phyloP scores from a whole-genome alignment of 1,139 yeast species.

The Zygosaccharomyces sapae region DNA sequence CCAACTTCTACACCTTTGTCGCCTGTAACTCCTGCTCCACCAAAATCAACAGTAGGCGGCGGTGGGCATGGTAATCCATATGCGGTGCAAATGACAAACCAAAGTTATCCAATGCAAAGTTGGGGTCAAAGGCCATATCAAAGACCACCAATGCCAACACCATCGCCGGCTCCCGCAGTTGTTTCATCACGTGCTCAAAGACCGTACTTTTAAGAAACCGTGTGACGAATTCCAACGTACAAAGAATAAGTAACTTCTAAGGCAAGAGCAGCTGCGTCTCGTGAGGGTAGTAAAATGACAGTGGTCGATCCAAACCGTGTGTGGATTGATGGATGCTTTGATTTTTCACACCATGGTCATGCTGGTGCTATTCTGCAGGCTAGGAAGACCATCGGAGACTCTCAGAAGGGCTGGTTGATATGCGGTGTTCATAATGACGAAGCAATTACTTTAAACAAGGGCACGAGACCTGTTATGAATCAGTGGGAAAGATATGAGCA shows the following conservation, averaged over 20 bases:
- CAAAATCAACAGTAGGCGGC: too few species aligned
- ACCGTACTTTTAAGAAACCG: slow-evolving; percentile 10
- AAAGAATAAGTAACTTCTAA: neutral
- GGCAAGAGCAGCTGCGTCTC: too few species aligned
- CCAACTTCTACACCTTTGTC: too few species aligned
- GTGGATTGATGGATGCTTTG: slow-evolving; percentile 98
- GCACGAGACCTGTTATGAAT: slow-evolving; percentile 83
- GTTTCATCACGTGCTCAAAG: slow-evolving; percentile 15
- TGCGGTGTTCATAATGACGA: slow-evolving; percentile 90
- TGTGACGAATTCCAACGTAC: too few species aligned
- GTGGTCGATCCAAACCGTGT: slow-evolving; percentile 38
- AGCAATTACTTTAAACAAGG: slow-evolving; percentile 76
- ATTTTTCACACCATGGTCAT: slow-evolving; percentile 95
- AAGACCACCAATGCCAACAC: slow-evolving; percentile 7
- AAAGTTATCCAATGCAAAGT: slow-evolving; percentile 3
- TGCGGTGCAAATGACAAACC: neutral
- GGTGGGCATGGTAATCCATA: too few species aligned
- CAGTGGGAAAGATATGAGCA: slow-evolving; percentile 74
- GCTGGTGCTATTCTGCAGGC: slow-evolving; percentile 97
- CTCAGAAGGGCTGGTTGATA: slow-evolving; percentile 50
- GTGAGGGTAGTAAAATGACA: too few species aligned
- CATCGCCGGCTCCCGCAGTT: slow-evolving; percentile 5
- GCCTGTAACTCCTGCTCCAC: too few species aligned
- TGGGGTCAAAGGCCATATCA: neutral
- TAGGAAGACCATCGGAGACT: slow-evolving; percentile 31